These are phyloP conservation scores for Juncus inflexus DNA, from an alignment of 176 grass and related monocot species.

Conservation along the genomic window DNA sequence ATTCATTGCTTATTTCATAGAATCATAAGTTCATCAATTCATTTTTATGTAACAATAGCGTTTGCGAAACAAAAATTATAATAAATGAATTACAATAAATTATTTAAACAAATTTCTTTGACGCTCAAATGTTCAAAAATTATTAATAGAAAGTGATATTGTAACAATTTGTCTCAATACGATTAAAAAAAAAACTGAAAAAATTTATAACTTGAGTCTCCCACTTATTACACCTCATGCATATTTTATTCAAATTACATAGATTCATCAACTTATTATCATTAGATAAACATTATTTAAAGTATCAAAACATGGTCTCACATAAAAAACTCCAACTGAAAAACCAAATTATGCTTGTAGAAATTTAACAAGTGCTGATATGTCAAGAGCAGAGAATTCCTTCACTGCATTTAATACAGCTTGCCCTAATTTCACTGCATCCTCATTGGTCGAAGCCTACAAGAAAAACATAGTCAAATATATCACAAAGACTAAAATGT, in stretches of 20 bases:
- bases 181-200: background rate
- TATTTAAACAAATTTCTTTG: too few relatives aligned
- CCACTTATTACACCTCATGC: conserved; percentile 7
- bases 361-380: conserved; percentile 49
- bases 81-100: too few relatives aligned
- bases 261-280: too few relatives aligned
- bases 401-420: conserved; percentile 53
- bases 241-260: background rate
- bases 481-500: background rate
- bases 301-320: too few relatives aligned
- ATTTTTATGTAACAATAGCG: too few relatives aligned
- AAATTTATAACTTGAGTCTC: background rate
- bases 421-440: conserved; percentile 60
- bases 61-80: too few relatives aligned
- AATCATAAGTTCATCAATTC: background rate
- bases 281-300: too few relatives aligned
- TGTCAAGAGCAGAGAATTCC: conserved; percentile 72
- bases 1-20: conserved; percentile 1
- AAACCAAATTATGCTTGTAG: conserved; percentile 33
- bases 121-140: too few relatives aligned
- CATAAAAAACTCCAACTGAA: too few relatives aligned
- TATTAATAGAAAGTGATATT: too few relatives aligned
- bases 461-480: background rate
- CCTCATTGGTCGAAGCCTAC: conserved; percentile 64
- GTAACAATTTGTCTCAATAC: background rate